Conservation (phyloP, 2,329 filamentous ascomycete genomes). For the Aspergillus thermomutatus region DNA sequence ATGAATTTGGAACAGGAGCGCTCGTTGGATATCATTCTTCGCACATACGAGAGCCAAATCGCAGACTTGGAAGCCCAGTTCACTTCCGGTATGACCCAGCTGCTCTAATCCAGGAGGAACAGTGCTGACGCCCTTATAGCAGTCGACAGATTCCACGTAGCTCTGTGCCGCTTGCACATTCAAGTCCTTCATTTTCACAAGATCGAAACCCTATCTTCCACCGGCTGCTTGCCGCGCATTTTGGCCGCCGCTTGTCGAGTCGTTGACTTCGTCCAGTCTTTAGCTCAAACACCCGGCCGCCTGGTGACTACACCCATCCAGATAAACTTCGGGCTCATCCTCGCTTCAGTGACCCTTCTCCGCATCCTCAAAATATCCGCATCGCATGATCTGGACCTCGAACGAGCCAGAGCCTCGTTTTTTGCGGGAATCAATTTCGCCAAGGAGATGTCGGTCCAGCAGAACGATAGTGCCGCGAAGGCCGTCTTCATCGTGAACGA, state of each 20-base stretch:
- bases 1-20: slow-evolving; percentile 39
- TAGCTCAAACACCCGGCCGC: slow-evolving; percentile 18
- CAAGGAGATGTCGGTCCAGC: slow-evolving; percentile 37
- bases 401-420: slow-evolving; percentile 31
- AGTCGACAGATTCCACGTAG: slow-evolving; percentile 28
- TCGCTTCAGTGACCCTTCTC: slow-evolving; percentile 31
- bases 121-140: slow-evolving; percentile 17
- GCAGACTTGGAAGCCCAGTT: slow-evolving; percentile 35
- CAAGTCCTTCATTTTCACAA: slow-evolving; percentile 38
- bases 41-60: slow-evolving; percentile 34
- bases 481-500: slow-evolving; percentile 33
- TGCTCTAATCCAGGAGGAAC: not conserved
- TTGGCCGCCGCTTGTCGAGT: slow-evolving; percentile 28
- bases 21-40: slow-evolving; percentile 35
- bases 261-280: slow-evolving; percentile 26
- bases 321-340: slow-evolving; percentile 27
- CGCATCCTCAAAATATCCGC: slow-evolving; percentile 38
- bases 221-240: slow-evolving; percentile 24
- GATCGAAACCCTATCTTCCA: slow-evolving; percentile 23
- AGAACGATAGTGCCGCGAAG: slow-evolving; percentile 34
- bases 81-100: slow-evolving; percentile 24
- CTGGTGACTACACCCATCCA: slow-evolving; percentile 26
- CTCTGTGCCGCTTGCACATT: slow-evolving; percentile 30
- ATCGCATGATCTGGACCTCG: slow-evolving; percentile 29
- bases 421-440: slow-evolving; percentile 38